Conservation (phyloP, 306 rosid species). For the Comarum palustre region DNA sequence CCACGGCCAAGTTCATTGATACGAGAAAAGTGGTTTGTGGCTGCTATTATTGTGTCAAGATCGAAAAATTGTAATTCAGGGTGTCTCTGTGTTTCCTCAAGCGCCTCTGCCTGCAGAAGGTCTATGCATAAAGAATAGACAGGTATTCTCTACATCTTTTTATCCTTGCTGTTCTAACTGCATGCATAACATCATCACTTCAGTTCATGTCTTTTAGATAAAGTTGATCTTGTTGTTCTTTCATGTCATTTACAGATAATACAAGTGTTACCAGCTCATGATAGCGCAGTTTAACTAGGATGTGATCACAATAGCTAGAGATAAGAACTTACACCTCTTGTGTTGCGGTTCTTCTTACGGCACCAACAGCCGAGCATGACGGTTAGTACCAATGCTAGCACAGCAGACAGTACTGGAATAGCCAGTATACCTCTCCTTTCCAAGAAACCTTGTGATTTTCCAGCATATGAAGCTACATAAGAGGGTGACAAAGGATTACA, state of each 20-base stretch:
- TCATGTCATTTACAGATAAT: background rate
- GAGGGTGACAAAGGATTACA: background rate
- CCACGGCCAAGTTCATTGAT: slow-evolving; percentile 25
- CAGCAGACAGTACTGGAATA: background rate
- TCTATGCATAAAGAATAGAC: background rate
- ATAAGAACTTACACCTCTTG: background rate
- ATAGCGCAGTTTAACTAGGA: background rate
- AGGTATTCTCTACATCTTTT: background rate
- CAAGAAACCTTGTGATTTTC: background rate
- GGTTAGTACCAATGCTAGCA: slow-evolving; percentile 9
- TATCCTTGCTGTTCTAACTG: background rate
- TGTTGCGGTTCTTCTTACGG: background rate
- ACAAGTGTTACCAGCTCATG: background rate
- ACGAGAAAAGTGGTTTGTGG: slow-evolving; percentile 12
- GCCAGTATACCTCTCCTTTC: background rate
- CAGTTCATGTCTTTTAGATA: background rate
- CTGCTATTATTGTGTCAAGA: slow-evolving; percentile 14
- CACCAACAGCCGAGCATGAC: slow-evolving; percentile 5
- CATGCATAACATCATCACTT: background rate
- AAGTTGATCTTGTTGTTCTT: background rate
- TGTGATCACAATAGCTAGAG: background rate
- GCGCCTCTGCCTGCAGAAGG: background rate
- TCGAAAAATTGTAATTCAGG: slow-evolving; percentile 11
- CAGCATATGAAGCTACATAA: slow-evolving; percentile 6
- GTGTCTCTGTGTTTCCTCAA: slow-evolving; percentile 1